phyloP scores from a whole-genome alignment of 75 land plant species.

The Picea sitchensis region DNA sequence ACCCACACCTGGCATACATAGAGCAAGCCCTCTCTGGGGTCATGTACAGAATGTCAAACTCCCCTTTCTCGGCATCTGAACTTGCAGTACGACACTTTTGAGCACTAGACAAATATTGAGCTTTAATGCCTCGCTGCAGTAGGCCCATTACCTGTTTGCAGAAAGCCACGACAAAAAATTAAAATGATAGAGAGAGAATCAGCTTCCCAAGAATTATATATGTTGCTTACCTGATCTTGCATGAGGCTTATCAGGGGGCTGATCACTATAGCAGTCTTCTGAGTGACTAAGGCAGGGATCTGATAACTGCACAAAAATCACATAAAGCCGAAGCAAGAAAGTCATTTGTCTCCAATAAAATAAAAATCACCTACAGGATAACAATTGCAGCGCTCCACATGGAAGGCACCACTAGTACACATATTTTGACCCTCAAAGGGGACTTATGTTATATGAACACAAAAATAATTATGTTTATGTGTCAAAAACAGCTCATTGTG shows the following conservation, averaged over 20 bases:
- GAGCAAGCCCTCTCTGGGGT: slow-evolving; percentile 79
- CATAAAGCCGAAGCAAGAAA: no score
- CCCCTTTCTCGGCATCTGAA: slow-evolving; percentile 49
- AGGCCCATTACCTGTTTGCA: slow-evolving; percentile 72
- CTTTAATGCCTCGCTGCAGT: slow-evolving; percentile 63
- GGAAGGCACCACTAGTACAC: no score
- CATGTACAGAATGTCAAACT: slow-evolving; percentile 64
- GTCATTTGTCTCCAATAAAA: no score
- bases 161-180: not conserved
- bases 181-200: not conserved
- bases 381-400: no score
- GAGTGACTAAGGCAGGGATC: slow-evolving; percentile 60
- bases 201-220: not conserved
- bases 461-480: no score
- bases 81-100: slow-evolving; percentile 39
- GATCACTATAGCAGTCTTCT: slow-evolving; percentile 71
- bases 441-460: no score
- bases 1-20: slow-evolving; percentile 35
- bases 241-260: slow-evolving; percentile 84
- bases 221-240: slow-evolving; percentile 76
- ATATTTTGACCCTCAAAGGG: no score
- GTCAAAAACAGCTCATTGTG: no score
- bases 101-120: slow-evolving; percentile 67
- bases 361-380: no score
- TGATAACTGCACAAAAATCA: slow-evolving; percentile 55